Conservation (phyloP, 805 yeast species). For the Candida khao-thaluensis region DNA sequence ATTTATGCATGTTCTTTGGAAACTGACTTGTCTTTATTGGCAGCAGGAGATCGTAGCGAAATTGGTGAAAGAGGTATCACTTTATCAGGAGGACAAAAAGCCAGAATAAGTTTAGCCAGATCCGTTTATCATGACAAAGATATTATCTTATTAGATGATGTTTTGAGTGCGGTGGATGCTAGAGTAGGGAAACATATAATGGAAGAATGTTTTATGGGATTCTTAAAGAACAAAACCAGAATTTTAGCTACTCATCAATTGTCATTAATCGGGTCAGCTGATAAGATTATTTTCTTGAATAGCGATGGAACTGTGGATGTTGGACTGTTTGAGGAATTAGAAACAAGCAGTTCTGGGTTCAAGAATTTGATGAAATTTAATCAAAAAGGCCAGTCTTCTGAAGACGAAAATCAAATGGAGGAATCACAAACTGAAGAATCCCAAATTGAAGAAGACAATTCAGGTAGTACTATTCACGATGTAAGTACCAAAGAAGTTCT, state of each 20-base stretch:
- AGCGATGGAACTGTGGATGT: conserved; percentile 30
- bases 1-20: conserved; percentile 30
- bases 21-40: conserved; percentile 29
- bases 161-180: conserved; percentile 38
- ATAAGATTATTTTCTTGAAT: conserved; percentile 29
- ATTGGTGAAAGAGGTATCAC: conserved; percentile 39
- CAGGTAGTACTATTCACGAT: too few species aligned
- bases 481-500: background rate
- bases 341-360: conserved; percentile 23
- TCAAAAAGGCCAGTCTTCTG: conserved; percentile 16
- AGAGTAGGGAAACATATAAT: conserved; percentile 37
- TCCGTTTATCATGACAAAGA: conserved; percentile 33
- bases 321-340: conserved; percentile 29
- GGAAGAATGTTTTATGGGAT: conserved; percentile 28
- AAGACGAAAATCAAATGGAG: conserved; percentile 16
- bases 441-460: background rate
- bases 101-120: conserved; percentile 34
- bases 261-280: conserved; percentile 31
- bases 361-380: conserved; percentile 27
- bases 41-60: conserved; percentile 36
- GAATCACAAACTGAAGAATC: too few species aligned
- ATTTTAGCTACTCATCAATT: conserved; percentile 39
- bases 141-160: conserved; percentile 34
- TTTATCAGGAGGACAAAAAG: conserved; percentile 39
- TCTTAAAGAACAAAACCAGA: conserved; percentile 28